phyloP scores from a whole-genome alignment of 2,329 filamentous ascomycete species.

The Pestalotiopsis sp. region DNA sequence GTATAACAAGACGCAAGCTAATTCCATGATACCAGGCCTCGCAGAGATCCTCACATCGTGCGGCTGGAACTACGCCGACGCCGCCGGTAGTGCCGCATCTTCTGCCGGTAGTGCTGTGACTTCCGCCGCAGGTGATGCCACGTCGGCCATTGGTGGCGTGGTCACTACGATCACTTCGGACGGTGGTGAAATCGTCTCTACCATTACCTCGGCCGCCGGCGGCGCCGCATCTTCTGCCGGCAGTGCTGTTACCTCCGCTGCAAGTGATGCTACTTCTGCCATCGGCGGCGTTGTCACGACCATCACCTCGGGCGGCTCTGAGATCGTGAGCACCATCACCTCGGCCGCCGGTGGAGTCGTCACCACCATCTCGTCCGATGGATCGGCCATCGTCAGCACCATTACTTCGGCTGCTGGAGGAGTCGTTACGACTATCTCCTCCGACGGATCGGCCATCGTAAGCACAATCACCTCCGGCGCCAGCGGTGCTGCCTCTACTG shows the following conservation, averaged over 20 bases:
- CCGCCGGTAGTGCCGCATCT: constrained; percentile 3
- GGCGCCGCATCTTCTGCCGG: background rate
- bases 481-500: constrained; percentile 7
- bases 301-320: constrained; percentile 7
- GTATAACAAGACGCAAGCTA: background rate
- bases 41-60: constrained; percentile 11
- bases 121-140: background rate
- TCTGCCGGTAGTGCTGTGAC: background rate
- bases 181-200: constrained; percentile 2
- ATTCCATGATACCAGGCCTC: background rate
- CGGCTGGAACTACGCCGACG: constrained; percentile 13
- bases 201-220: constrained; percentile 7
- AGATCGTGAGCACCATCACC: constrained; percentile 6
- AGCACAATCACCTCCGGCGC: constrained; percentile 12
- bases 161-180: constrained; percentile 11
- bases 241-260: background rate
- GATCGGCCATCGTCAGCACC: constrained; percentile 3
- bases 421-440: constrained; percentile 6
- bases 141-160: constrained; percentile 5
- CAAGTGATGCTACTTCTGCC: constrained; percentile 5
- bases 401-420: constrained; percentile 10
- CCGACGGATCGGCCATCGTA: constrained; percentile 5
- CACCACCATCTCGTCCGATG: constrained; percentile 7
- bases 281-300: constrained; percentile 2
- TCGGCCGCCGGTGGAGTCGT: constrained; percentile 9